phyloP scores from a whole-genome alignment of 345 rosid species.

The Conringia planisiliqua region DNA sequence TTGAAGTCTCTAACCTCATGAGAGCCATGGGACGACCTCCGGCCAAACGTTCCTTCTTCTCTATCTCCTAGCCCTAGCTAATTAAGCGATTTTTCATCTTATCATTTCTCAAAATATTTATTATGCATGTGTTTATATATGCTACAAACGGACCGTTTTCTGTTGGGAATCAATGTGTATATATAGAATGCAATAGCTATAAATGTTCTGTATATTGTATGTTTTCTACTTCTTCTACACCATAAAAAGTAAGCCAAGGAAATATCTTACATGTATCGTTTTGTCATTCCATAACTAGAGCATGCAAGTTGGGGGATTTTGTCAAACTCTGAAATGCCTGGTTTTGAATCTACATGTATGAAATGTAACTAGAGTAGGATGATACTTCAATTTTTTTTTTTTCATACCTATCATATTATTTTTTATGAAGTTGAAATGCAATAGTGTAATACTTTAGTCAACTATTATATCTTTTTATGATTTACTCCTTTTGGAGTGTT shows the following conservation, averaged over 20 bases:
- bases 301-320: not conserved
- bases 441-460: not conserved
- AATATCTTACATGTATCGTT: not conserved
- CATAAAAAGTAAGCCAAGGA: not conserved
- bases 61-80: conserved; percentile 15
- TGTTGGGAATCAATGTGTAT: conserved; percentile 16
- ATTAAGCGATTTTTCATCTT: not conserved
- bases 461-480: not conserved
- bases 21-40: conserved; percentile 93
- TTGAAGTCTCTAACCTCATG: conserved; percentile 84
- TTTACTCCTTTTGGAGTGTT: not conserved
- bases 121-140: not conserved
- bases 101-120: not conserved
- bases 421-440: not conserved
- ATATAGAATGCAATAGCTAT: not conserved
- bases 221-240: not conserved
- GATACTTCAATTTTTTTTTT: not conserved
- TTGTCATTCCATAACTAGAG: not conserved
- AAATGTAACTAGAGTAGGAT: not conserved
- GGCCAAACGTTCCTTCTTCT: conserved; percentile 76
- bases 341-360: not conserved
- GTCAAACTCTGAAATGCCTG: not conserved
- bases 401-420: not conserved
- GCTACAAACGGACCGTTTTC: not conserved
- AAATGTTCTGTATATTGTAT: not conserved